Evolutionary conservation across 306 rosid genomes (phyloP), one percentile per base, ranked within the genome.

Genomic region (Dryas octopetala): DNA sequence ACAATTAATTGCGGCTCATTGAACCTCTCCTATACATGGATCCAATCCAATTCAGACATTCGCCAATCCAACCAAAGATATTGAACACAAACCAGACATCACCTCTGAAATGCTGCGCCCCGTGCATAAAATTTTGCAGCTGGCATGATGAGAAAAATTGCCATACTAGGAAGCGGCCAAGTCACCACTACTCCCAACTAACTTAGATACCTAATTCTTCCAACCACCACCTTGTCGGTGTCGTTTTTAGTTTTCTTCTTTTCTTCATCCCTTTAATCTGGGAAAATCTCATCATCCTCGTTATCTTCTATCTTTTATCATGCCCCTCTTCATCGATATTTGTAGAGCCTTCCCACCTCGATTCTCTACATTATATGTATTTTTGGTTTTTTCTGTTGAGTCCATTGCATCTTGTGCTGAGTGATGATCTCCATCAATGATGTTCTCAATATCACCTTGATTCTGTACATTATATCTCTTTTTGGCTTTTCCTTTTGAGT

Each of bases 1-100:
- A 89, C 93, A 88, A 63, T 92, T 92, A 88, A 63, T 92, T 92
- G 88, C 83, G 71, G 72, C 75, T 58, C 79, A 62, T 72, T 78
- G 73, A 71, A 69, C 74, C 77, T 72, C 58, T 71, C 86, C 87
- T 86, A 83, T 83, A 83, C 91, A 87, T 74, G 66, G 79, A 79
- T 70, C 76, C 70, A 60, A 79, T 70, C 76, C 70, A 60, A 55
- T 45, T 54, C 70, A 40, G 76, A 73, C 78, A 71, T 78, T 72
- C 73, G 70, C 66, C 84, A 55, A 62, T 32, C 44, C 72, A 23
- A 70, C 69, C 48, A 70, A 4, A n/a, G 46, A 73, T 61, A 60
- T 28, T 5, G 19, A 69, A 61, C 61, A 52, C 40, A 50, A 61
- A 63, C 70, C 74, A 45, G 19, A 71, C 65, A 68, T 26, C 26